Percentiles rank a stretch among this genome's conserved stretches.
Conservation (phyloP, 306 rosid species). For the Rosa rugosa region DNA sequence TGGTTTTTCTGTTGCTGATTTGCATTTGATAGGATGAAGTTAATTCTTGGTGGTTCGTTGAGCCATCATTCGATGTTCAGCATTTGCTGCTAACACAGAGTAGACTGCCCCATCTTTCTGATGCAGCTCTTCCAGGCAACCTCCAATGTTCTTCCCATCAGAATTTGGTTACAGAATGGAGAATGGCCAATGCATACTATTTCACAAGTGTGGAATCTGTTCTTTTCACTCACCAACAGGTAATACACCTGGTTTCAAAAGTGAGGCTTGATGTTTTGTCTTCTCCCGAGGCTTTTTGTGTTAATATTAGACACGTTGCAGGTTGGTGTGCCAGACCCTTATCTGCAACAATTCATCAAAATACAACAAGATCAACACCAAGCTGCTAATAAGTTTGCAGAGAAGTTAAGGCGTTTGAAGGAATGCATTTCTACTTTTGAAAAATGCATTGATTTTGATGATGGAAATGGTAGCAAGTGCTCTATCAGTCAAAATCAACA, state of each 20-base stretch:
- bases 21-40: slow-evolving; percentile 46
- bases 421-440: slow-evolving; percentile 52
- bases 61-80: slow-evolving; percentile 49
- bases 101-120: slow-evolving; percentile 35
- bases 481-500: slow-evolving; percentile 51
- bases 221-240: slow-evolving; percentile 68
- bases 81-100: slow-evolving; percentile 46
- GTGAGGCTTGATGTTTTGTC: slow-evolving; percentile 7
- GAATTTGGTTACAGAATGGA: slow-evolving; percentile 54
- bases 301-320: slow-evolving; percentile 31
- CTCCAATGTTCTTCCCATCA: slow-evolving; percentile 23
- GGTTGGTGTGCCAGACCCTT: slow-evolving; percentile 67
- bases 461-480: slow-evolving; percentile 25
- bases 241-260: slow-evolving; percentile 16
- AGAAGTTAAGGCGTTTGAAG: slow-evolving; percentile 58
- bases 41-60: slow-evolving; percentile 90
- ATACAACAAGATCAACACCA: slow-evolving; percentile 71
- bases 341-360: slow-evolving; percentile 62
- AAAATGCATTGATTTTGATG: slow-evolving; percentile 41
- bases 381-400: slow-evolving; percentile 55
- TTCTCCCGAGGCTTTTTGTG: not conserved
- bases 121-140: slow-evolving; percentile 26
- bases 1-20: not conserved
- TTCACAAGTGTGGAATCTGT: slow-evolving; percentile 74
- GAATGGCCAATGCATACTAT: slow-evolving; percentile 53